Conservation (phyloP, 148 eudicot genomes). For the Rhododendron griersonianum region DNA sequence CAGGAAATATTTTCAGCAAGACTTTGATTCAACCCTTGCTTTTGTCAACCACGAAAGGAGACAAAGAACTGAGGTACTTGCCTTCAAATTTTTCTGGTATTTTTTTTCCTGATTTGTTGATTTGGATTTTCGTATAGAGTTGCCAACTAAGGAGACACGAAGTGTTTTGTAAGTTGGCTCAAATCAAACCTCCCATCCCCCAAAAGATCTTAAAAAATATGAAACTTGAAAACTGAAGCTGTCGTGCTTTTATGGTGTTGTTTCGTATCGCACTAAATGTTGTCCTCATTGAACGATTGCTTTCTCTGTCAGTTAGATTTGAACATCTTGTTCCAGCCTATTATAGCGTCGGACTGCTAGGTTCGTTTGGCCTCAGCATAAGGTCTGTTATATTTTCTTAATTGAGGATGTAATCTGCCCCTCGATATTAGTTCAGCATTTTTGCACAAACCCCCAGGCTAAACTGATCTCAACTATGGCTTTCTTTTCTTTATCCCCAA, state of each 20-base stretch:
- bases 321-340: not conserved
- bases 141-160: not conserved
- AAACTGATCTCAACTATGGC: not conserved
- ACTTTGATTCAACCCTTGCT: slow-evolving; percentile 88
- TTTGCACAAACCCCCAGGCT: not conserved
- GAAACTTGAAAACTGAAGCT: not conserved
- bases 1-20: slow-evolving; percentile 89
- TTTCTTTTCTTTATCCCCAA: not conserved
- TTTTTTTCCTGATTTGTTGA: not conserved
- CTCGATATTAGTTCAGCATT: not conserved
- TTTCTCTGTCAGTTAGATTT: not conserved
- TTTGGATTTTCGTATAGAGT: not conserved
- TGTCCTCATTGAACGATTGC: not conserved
- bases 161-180: not conserved
- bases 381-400: not conserved
- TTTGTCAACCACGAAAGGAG: slow-evolving; percentile 81
- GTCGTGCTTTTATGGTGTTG: not conserved
- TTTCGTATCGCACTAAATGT: not conserved
- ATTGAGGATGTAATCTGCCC: not conserved
- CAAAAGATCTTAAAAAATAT: not conserved
- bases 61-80: slow-evolving; percentile 83
- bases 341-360: not conserved
- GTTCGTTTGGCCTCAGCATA: not conserved
- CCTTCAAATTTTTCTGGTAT: not conserved
- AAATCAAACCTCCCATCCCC: not conserved